Evolutionary conservation across 129 eudicot genomes (phyloP).

Genomic region (Daucus carota): DH1_v3.0 NC_030382.2:44055501-44056000

Average conservation of each 20-base stretch:
- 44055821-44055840: not conserved
- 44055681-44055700: not conserved
- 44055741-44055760: not conserved
- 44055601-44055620: not conserved
- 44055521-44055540: slow-evolving; percentile 67
- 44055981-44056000: slow-evolving; percentile 63
- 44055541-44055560: slow-evolving; percentile 43
- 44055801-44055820: not conserved
- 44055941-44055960: slow-evolving; percentile 30
- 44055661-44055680: not conserved
- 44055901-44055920: not conserved
- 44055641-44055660: not conserved
- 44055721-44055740: not conserved
- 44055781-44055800: slow-evolving; percentile 7
- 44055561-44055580: not conserved
- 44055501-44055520: slow-evolving; percentile 55
- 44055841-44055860: not conserved
- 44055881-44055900: not conserved
- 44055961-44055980: slow-evolving; percentile 80
- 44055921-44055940: not conserved
- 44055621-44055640: not conserved
- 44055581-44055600: not conserved
- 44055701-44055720: not conserved
- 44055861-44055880: not conserved
- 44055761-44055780: not conserved